Evolutionary conservation across 352 stramenopile genomes (phyloP).

Genomic region (Saprolegnia diclina): DNA sequence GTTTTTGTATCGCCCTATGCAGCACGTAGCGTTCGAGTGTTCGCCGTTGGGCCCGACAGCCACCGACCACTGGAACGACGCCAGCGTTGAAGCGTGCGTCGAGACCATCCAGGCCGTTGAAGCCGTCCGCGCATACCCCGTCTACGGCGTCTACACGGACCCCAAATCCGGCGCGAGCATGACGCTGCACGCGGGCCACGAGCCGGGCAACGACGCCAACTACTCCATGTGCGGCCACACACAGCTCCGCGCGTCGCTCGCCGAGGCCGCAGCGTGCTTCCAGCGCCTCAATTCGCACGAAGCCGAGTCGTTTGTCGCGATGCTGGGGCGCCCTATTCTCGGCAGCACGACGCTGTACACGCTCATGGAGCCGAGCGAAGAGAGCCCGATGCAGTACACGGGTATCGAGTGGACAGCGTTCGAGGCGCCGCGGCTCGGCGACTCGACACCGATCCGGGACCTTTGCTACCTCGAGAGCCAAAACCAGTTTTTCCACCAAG

Average conservation of each 20-base stretch:
- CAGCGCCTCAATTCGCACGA: slow-evolving; percentile 35
- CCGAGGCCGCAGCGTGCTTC: slow-evolving; percentile 79
- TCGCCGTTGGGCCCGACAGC: neutral
- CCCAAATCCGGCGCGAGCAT: neutral
- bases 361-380: slow-evolving; percentile 57
- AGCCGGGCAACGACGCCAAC: neutral
- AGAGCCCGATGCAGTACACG: slow-evolving; percentile 67
- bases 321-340: slow-evolving; percentile 45
- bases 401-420: slow-evolving; percentile 78
- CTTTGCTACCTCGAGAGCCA: slow-evolving; percentile 81
- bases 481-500: slow-evolving; percentile 77
- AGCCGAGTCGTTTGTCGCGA: slow-evolving; percentile 32
- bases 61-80: slow-evolving; percentile 4
- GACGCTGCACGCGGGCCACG: neutral
- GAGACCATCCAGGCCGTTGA: slow-evolving; percentile 10
- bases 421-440: slow-evolving; percentile 46
- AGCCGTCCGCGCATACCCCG: neutral
- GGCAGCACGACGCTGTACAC: slow-evolving; percentile 70
- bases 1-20: too few species aligned
- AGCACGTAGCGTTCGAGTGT: neutral
- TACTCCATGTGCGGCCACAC: slow-evolving; percentile 28
- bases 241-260: slow-evolving; percentile 71
- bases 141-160: neutral
- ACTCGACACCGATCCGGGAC: slow-evolving; percentile 63
- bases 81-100: slow-evolving; percentile 4